Conservation (phyloP, 208 protist genomes). For the Ichthyophonus hoferi region DNA sequence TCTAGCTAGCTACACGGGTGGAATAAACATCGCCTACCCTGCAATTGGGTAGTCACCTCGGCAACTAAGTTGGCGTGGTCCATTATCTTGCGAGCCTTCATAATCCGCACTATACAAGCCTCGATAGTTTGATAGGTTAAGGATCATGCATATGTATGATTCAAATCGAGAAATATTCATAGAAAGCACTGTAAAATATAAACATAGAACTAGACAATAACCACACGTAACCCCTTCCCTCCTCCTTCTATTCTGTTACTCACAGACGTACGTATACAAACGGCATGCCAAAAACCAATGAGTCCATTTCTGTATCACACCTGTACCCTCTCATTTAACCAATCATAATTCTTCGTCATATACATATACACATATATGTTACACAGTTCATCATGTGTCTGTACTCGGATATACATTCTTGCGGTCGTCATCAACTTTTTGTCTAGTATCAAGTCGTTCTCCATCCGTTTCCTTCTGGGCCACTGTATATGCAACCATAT, state of each 20-base stretch:
- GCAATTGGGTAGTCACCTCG: constrained; percentile 68
- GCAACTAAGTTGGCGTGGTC: constrained; percentile 66
- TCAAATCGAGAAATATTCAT: no score
- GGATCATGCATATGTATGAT: background rate
- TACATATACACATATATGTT: background rate
- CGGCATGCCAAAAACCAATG: no score
- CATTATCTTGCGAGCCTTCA: constrained; percentile 71
- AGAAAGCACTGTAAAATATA: no score
- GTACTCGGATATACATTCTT: constrained; percentile 36
- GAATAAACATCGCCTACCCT: background rate
- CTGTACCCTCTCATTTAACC: background rate
- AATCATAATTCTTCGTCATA: background rate
- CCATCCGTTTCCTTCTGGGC: background rate
- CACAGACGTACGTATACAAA: no score
- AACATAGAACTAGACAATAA: no score
- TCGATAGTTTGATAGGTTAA: constrained; percentile 65
- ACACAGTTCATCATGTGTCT: background rate
- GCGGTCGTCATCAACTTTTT: constrained; percentile 13
- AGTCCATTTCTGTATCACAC: no score
- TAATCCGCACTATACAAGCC: constrained; percentile 75
- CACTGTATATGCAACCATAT: no score
- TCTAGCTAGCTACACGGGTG: no score
- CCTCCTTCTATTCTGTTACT: background rate
- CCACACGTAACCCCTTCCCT: background rate
- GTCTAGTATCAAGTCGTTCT: background rate